phyloP scores from a whole-genome alignment of 768 basidiomycete species.

The Lactarius hengduanensis region DNA sequence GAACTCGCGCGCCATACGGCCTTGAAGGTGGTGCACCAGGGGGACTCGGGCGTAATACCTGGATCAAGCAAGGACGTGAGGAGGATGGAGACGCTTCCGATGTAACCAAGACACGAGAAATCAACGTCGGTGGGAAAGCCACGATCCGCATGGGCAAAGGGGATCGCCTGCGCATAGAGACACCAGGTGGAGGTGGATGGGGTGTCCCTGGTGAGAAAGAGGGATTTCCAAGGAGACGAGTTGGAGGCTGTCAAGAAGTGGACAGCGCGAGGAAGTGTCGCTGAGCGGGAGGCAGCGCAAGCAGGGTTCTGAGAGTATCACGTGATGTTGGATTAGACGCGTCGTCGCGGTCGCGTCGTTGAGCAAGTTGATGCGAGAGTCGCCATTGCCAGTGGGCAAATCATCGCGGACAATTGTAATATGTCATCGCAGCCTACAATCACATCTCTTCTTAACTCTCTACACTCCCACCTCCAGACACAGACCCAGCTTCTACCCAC shows the following conservation, averaged over 20 bases:
- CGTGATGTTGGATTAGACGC: slow-evolving; percentile 25
- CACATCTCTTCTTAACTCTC: slow-evolving; percentile 68
- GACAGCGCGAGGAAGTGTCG: slow-evolving; percentile 72
- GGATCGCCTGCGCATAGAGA: slow-evolving; percentile 77
- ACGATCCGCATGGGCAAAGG: slow-evolving; percentile 87
- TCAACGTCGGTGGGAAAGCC: slow-evolving; percentile 90
- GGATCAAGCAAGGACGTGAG: slow-evolving; percentile 68
- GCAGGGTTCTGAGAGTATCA: slow-evolving; percentile 45
- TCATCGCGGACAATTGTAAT: not conserved
- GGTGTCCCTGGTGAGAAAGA: slow-evolving; percentile 40
- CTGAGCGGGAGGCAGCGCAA: slow-evolving; percentile 59
- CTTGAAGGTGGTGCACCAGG: slow-evolving; percentile 77
- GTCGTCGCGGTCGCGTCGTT: slow-evolving; percentile 3
- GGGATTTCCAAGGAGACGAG: slow-evolving; percentile 31
- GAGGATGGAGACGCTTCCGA: slow-evolving; percentile 58
- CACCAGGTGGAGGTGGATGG: slow-evolving; percentile 92
- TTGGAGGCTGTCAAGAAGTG: slow-evolving; percentile 45
- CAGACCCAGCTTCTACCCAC: slow-evolving; percentile 83
- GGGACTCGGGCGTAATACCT: slow-evolving; percentile 77
- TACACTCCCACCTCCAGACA: slow-evolving; percentile 74
- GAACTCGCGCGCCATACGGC: slow-evolving; percentile 85
- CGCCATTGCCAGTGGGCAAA: not conserved
- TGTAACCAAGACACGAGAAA: slow-evolving; percentile 56
- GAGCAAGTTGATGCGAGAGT: not conserved
- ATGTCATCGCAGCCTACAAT: slow-evolving; percentile 35